These are phyloP conservation scores for Ephemerocybe angulata DNA, from an alignment of 768 basidiomycete genomes.

Conservation along the genomic window DNA sequence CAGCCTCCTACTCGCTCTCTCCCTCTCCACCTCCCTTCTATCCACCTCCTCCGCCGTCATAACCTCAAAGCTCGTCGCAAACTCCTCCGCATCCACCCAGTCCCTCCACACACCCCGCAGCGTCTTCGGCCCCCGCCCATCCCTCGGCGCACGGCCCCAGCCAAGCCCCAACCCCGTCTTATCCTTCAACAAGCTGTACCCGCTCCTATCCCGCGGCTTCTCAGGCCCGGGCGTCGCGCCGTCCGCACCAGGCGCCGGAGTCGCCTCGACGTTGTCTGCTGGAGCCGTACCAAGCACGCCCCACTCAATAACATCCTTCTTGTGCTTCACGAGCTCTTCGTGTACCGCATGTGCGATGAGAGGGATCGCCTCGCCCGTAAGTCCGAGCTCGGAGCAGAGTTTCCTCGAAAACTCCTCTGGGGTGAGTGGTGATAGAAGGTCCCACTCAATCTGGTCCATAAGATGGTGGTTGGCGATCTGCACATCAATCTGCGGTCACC, in stretches of 20 bases:
- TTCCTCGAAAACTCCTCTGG: constrained; percentile 80
- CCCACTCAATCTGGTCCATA: constrained; percentile 97
- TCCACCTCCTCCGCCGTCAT: constrained; percentile 90
- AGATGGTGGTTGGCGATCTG: constrained; percentile 92
- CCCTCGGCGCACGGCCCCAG: constrained; percentile 73
- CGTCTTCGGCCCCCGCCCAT: constrained; percentile 75
- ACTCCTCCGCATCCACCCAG: constrained; percentile 91
- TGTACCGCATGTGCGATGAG: constrained; percentile 91
- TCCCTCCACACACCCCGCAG: constrained; percentile 92
- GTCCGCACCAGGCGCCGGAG: constrained; percentile 2
- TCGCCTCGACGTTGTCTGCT: background rate
- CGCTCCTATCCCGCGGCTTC: constrained; percentile 44
- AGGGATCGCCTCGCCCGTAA: constrained; percentile 83
- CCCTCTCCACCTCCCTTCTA: constrained; percentile 81
- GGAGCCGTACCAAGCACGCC: constrained; percentile 62
- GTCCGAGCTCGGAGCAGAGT: constrained; percentile 82
- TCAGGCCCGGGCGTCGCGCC: constrained; percentile 39
- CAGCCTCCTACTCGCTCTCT: constrained; percentile 65
- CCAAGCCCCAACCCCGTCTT: constrained; percentile 78
- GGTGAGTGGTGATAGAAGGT: constrained; percentile 87
- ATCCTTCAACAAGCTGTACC: constrained; percentile 63
- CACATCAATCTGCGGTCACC: constrained; percentile 78
- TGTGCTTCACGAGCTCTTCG: constrained; percentile 93
- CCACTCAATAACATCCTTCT: constrained; percentile 93
- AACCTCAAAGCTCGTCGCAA: constrained; percentile 82